Base-by-base conservation (phyloP, 2,329 filamentous ascomycete genomes). In the Plectosphaerella cucumerina region DNA sequence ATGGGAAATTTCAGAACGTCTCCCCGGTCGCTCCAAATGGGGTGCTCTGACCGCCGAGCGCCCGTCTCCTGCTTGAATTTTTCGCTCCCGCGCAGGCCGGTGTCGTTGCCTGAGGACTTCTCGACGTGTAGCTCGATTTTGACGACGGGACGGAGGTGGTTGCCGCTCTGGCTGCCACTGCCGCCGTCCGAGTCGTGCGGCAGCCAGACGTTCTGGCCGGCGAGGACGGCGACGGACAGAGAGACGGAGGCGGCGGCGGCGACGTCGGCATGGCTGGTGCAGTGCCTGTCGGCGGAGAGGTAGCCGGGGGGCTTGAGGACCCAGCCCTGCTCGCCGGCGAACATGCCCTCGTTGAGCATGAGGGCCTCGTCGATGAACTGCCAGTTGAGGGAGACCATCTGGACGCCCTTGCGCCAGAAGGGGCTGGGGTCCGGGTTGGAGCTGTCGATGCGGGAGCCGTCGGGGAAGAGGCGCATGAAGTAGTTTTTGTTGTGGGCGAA, bases 361-460 rank as follows among this genome's bases (percentile, higher is more conserved):
- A 97, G 95, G 42, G 90, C 89, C 51, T 94, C 84, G 65, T 97
- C 93, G 59, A 92, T 87, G 3, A 87, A 93, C 69, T 99, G 94
- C 93, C 94, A 97, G 67, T 99, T 99, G 67, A 97, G 80, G 17
- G 94, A 93, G 5, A 90, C 92, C 93, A 99, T 97, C 68, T 99
- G 94, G 18, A 97, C 92, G 23, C 94, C 94, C 49, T 89, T 85
- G 47, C 91, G 85, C 94, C 94, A 99, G 65, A 91, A 95, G 42
- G 84, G 84, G 56, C 91, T 85, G 1, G 94, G 94, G 61, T 97
- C 92, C 39, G 94, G 94, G 65, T 99, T 99, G n/a, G 89, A 90
- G 43, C 92, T 97, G 60, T 86, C 84, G 48, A 97, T 78, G 34
- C 92, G 85, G 54, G 81, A 79, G 3, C 83, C 86, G 21, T 87